Base-by-base conservation (phyloP, 805 yeast genomes). In the Debaryomyces tyrocola region DNA sequence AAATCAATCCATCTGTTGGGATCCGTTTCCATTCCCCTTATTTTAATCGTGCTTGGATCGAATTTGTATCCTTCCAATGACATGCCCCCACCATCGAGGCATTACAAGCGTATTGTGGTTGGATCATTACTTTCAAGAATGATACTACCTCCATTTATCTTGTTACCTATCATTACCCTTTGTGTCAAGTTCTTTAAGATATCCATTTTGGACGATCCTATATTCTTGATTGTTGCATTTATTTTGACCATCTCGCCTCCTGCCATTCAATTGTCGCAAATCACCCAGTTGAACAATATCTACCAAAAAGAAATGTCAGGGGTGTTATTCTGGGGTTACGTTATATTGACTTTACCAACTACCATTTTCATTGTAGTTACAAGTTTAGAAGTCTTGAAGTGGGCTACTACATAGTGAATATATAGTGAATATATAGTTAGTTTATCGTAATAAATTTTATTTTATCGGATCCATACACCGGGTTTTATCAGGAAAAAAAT, bases 251-350 rank as follows among this genome's bases (percentile, higher is more conserved):
- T 85, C 3, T 80, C 90, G 1, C 94, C 95, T 2, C 94, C 95
- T 2, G 94, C 92, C 4, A 86, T 87, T 53, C 95, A 87, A 64
- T 70, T 87, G 46, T 84, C 90, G 20, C 95, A 87, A 60, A 87
- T 87, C 50, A 85, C 90, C 45, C 92, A 85, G 59, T 69, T 87
- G 56, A 87, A 87, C 61, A 84, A 82, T 54, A 73, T 86, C 39
- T 87, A 79, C 63, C 91, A 87, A 60, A 83, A 79, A 57, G 95
- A 87, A 63, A 87, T 87, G 92, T 84, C 88, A 0, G 89, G 89
- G 24, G 86, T 87, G 14, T 69, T 87, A 52, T 87, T 87, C 53
- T 87, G 91, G 87, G 92, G 94, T 4, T 87, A 87, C 55, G 92
- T 81, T 14, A 76, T 87, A 2, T 66, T 87, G 53, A 85, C 91